Base-by-base conservation (phyloP, 169 alveolate species). In the Gregarina niphandrodes region DNA sequence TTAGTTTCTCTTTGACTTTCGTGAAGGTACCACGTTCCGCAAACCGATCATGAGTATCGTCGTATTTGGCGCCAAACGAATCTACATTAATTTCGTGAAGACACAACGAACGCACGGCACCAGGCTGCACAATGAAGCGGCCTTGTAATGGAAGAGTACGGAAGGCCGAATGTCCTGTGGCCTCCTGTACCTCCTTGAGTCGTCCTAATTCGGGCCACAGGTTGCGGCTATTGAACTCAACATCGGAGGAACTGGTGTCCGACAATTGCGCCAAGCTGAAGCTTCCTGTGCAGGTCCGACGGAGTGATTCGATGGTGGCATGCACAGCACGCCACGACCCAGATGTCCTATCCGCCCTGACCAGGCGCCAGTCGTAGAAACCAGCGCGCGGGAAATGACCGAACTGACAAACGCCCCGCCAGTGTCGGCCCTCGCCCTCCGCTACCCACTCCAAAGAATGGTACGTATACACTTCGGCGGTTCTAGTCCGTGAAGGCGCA, bases 291-390 rank as follows among this genome's bases (percentile, higher is more conserved):
- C n/a, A n/a, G n/a, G n/a, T n/a, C n/a, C n/a, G n/a, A n/a, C n/a
- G n/a, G n/a, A n/a, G n/a, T n/a, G n/a, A n/a, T n/a, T n/a, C n/a
- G n/a, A n/a, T n/a, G n/a, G n/a, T n/a, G n/a, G n/a, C n/a, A n/a
- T n/a, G n/a, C n/a, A n/a, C n/a, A n/a, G n/a, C n/a, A n/a, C n/a
- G n/a, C n/a, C n/a, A n/a, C n/a, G n/a, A n/a, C n/a, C n/a, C n/a
- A n/a, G n/a, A n/a, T n/a, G n/a, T n/a, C n/a, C n/a, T n/a, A 6
- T 47, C 45, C 19, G 77, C 61, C 24, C 57, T 40, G 18, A 66
- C 65, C 2, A 80, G 44, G 36, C 77, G 48, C 83, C 87, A 80
- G 54, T 80, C 92, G 47, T 72, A 80, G 51, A 76, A 80, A 3
- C 92, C 92, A 40, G 87, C 74, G 55, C 77, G 64, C 28, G 61